Conservation (phyloP, 2,329 filamentous ascomycete genomes). For the Cryphonectria radicalis region DNA sequence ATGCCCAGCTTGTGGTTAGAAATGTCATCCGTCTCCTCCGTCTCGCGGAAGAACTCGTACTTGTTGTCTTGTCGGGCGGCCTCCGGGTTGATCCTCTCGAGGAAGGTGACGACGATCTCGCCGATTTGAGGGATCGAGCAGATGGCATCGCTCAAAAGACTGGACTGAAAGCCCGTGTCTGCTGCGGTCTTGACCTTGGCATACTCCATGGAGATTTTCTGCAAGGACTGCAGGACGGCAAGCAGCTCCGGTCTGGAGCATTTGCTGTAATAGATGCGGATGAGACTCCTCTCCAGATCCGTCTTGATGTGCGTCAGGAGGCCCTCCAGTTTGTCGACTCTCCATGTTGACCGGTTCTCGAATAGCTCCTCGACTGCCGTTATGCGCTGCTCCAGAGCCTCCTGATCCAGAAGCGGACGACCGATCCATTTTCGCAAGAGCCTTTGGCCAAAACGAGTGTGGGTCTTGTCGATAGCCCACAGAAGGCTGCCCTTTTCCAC, state of each 20-base stretch:
- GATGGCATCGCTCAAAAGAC: conserved; percentile 72
- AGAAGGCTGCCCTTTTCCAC: conserved; percentile 86
- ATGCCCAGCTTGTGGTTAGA: conserved; percentile 89
- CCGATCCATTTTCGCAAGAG: conserved; percentile 95
- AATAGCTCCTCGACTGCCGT: conserved; percentile 86
- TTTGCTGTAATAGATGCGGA: conserved; percentile 97
- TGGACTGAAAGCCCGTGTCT: conserved; percentile 74
- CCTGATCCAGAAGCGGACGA: conserved; percentile 79
- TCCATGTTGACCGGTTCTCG: conserved; percentile 65
- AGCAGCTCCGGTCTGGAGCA: conserved; percentile 89
- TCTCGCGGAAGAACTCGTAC: conserved; percentile 88
- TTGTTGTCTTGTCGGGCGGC: conserved; percentile 87
- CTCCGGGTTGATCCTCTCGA: conserved; percentile 83
- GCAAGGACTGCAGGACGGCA: conserved; percentile 81
- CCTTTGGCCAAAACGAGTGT: conserved; percentile 85
- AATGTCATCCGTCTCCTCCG: conserved; percentile 86
- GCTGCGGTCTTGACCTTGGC: conserved; percentile 64
- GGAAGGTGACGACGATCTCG: conserved; percentile 71
- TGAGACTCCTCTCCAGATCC: conserved; percentile 90
- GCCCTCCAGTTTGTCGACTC: conserved; percentile 74
- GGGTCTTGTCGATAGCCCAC: conserved; percentile 92
- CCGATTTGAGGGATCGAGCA: conserved; percentile 76
- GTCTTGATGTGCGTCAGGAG: conserved; percentile 73
- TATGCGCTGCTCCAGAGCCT: conserved; percentile 76
- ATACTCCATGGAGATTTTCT: conserved; percentile 80